Base-by-base conservation (phyloP, 2,329 filamentous ascomycete species). In the Septoria petroselini region DNA sequence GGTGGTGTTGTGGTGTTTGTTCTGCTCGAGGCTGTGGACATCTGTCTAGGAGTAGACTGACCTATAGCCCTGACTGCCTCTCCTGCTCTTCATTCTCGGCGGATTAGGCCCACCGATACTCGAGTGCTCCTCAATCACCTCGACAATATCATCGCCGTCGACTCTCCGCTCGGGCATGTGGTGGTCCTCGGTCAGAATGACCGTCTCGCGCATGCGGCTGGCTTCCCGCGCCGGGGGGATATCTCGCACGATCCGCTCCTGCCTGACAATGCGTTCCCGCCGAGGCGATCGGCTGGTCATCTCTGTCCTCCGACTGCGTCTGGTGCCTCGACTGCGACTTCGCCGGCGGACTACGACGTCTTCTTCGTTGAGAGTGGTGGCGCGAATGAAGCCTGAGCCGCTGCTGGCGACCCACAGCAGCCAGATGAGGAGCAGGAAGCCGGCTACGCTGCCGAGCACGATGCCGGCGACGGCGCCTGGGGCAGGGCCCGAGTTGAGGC, bases 401-500 rank as follows among this genome's bases (percentile, higher is more conserved):
- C 61, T 64, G 55, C 58, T 64, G 39, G 75, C 63, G 1, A 69
- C 63, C 59, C 62, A 77, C 18, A 79, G 62, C 3, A 81, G 68
- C 73, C 75, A 79, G 27, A 77, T 65, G 23, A 80, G 54, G 4
- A 80, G 66, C 18, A 80, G 65, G 65, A 80, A 78, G 39, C 75
- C 78, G 5, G 68, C 71, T 17, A 81, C 73, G 48, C 71, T 74
- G 54, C 78, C 78, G 19, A 81, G 69, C 4, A 79, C 76, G 50
- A 84, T 83, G 47, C 82, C 82, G 7, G 75, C 80, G 1, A 85
- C 76, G 31, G 76, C 75, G 46, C 79, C 81, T 0, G 81, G 76
- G 1, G 72, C 39, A 0, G 80, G 80, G 4, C 79, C 76, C 19
- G 69, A 61, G 62, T 77, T 68, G 27, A 80, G 69, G 44, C 73